These are phyloP conservation scores for Clavulina sp. DNA, from an alignment of 768 basidiomycete genomes.

Conservation along the genomic window DNA sequence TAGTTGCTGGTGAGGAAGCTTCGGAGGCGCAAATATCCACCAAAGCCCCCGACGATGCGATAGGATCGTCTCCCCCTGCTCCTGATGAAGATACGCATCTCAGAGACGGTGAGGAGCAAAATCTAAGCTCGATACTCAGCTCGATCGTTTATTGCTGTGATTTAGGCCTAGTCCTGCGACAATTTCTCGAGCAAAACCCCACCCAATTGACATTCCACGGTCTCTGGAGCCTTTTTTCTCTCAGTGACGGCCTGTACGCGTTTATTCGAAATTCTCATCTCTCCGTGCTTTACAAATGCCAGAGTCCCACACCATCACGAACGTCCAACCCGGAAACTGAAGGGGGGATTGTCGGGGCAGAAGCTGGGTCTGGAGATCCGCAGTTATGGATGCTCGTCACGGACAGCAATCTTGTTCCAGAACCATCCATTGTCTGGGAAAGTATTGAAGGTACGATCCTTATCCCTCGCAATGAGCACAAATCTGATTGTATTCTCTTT, in stretches of 20 bases:
- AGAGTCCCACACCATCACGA: too few relatives aligned
- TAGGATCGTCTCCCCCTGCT: too few relatives aligned
- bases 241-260: conserved; percentile 48
- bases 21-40: conserved; percentile 13
- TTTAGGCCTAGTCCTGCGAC: conserved; percentile 46
- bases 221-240: conserved; percentile 46
- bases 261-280: conserved; percentile 85
- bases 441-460: conserved; percentile 33
- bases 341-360: not conserved
- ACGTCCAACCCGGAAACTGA: not conserved
- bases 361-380: not conserved
- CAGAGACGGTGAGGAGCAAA: conserved; percentile 38
- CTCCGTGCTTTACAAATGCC: conserved; percentile 60
- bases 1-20: conserved; percentile 66
- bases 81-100: not conserved
- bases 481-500: not conserved
- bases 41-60: too few relatives aligned
- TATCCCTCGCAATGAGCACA: not conserved
- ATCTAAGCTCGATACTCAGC: not conserved
- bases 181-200: conserved; percentile 49
- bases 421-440: conserved; percentile 79
- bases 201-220: conserved; percentile 84
- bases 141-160: not conserved
- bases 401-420: conserved; percentile 61
- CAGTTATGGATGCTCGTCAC: conserved; percentile 67